Evolutionary conservation across 2,329 filamentous ascomycete genomes (phyloP).

Genomic region (Ciborinia camelliae): DNA sequence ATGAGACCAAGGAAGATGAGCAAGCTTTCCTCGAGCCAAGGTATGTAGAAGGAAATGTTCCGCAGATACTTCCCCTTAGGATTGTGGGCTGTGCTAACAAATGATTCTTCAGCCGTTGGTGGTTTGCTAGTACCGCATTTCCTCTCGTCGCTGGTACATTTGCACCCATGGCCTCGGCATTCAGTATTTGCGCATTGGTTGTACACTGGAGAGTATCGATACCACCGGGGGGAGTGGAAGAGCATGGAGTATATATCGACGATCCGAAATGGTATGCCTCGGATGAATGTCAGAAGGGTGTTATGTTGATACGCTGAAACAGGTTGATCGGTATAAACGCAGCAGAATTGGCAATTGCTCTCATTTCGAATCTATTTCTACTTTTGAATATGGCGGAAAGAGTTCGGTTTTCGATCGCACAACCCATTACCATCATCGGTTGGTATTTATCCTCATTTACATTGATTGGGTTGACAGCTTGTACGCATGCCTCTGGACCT

Average conservation of each 20-base stretch:
- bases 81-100: not conserved
- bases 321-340: constrained; percentile 75
- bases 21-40: constrained; percentile 32
- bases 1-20: constrained; percentile 32
- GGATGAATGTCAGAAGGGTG: not conserved
- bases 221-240: constrained; percentile 48
- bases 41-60: constrained; percentile 16
- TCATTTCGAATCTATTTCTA: constrained; percentile 76
- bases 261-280: constrained; percentile 67
- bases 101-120: constrained; percentile 45
- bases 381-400: constrained; percentile 82
- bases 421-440: constrained; percentile 77
- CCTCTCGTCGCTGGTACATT: constrained; percentile 80
- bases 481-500: constrained; percentile 54
- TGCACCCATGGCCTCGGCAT: constrained; percentile 81
- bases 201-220: constrained; percentile 69
- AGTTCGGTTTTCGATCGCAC: constrained; percentile 75
- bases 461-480: constrained; percentile 62
- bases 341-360: constrained; percentile 69
- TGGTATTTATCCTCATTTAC: constrained; percentile 67
- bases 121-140: constrained; percentile 62
- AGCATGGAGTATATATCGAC: constrained; percentile 50
- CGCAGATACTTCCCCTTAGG: not conserved
- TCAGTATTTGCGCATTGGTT: constrained; percentile 83
- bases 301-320: not conserved